phyloP scores from a whole-genome alignment of 331 rosid genomes.

The Pyracantha coccinea region DNA sequence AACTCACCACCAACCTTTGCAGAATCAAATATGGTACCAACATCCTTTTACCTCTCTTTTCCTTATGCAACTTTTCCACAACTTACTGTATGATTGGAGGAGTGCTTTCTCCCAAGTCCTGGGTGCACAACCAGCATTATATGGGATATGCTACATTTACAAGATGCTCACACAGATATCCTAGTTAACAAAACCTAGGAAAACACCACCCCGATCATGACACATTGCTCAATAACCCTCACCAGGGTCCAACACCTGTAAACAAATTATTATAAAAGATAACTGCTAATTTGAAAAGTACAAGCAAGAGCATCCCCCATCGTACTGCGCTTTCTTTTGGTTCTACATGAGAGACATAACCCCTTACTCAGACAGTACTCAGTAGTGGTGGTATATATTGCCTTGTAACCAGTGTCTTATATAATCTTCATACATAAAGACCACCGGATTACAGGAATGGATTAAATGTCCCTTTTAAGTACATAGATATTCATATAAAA shows the following conservation, averaged over 20 bases:
- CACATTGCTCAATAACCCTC: slow-evolving; percentile 27
- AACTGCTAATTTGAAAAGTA: background rate
- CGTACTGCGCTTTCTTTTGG: background rate
- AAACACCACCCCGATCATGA: slow-evolving; percentile 7
- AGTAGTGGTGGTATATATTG: background rate
- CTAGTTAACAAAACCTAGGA: slow-evolving; percentile 9
- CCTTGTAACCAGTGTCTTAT: background rate
- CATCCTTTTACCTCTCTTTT: background rate
- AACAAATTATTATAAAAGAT: background rate
- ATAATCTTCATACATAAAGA: background rate
- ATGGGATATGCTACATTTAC: background rate
- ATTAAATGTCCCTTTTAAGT: background rate
- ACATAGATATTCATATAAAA: background rate
- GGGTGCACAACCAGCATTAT: background rate
- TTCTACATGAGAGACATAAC: background rate
- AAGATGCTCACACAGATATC: background rate
- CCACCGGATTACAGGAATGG: background rate
- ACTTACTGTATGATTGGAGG: slow-evolving; percentile 13
- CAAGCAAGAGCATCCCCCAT: too few species aligned
- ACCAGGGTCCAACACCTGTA: background rate
- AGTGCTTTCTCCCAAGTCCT: background rate
- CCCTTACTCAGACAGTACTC: background rate
- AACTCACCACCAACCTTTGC: too few species aligned
- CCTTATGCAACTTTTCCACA: background rate
- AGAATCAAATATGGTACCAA: background rate